Conservation (phyloP, 306 rosid genomes). For the Arachis hypogaea region DNA sequence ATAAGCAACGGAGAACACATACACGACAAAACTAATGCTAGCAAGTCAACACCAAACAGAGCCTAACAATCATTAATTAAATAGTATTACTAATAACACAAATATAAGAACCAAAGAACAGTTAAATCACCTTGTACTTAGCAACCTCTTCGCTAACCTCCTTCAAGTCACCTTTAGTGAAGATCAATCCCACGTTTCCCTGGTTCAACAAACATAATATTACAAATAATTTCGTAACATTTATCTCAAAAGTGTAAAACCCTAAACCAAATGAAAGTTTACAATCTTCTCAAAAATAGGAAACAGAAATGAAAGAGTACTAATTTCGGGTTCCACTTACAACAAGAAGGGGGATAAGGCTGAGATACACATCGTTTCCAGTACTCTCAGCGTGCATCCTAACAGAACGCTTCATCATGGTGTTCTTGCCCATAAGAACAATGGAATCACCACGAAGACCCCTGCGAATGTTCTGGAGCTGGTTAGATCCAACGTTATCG, state of each 20-base stretch:
- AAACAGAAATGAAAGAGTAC: neutral
- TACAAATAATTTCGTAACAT: too few relatives aligned
- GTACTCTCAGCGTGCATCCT: slow-evolving; percentile 75
- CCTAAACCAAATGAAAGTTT: neutral
- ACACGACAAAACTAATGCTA: too few relatives aligned
- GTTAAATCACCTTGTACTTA: slow-evolving; percentile 73
- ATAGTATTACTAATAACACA: neutral
- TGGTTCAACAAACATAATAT: neutral
- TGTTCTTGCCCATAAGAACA: slow-evolving; percentile 95
- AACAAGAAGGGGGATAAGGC: slow-evolving; percentile 80
- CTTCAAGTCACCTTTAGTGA: slow-evolving; percentile 93
- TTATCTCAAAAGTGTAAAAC: too few relatives aligned
- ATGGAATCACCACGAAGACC: slow-evolving; percentile 88
- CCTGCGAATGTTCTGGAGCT: slow-evolving; percentile 76
- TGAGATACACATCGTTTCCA: slow-evolving; percentile 66
- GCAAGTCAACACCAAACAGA: neutral
- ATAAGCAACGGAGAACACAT: too few relatives aligned
- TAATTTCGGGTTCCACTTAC: slow-evolving; percentile 37
- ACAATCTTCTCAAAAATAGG: neutral
- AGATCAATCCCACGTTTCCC: slow-evolving; percentile 93
- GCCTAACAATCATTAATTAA: neutral
- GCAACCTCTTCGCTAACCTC: slow-evolving; percentile 97
- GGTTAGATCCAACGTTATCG: slow-evolving; percentile 88
- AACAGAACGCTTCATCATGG: slow-evolving; percentile 93
- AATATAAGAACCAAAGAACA: neutral